A percentile compares a stretch with the other conserved stretches of the same genome.
Conservation (phyloP, 148 eudicot genomes). For the Pharnaceum exiguum region DNA sequence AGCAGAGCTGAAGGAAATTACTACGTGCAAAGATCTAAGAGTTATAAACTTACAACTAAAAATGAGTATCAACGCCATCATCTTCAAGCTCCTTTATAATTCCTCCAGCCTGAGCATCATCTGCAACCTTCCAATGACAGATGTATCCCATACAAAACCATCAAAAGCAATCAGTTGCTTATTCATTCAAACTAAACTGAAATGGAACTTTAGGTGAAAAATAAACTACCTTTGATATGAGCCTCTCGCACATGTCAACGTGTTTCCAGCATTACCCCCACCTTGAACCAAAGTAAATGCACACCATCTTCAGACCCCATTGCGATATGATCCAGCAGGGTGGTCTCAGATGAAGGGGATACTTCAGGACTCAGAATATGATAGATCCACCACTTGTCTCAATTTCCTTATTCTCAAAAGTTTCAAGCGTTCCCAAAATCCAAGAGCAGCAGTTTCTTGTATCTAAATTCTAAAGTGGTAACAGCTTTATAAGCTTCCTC, state of each 20-base stretch:
- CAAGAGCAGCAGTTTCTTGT: too few species aligned
- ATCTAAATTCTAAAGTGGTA: too few species aligned
- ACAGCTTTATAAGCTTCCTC: too few species aligned
- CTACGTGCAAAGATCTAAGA: background rate
- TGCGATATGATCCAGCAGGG: too few species aligned
- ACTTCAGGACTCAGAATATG: too few species aligned
- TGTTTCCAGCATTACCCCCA: conserved; percentile 81
- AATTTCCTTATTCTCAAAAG: too few species aligned
- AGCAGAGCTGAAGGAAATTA: background rate
- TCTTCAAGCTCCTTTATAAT: conserved; percentile 77
- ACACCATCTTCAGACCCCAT: too few species aligned
- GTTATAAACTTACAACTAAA: conserved; percentile 51
- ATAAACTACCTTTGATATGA: conserved; percentile 41
- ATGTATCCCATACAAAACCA: conserved; percentile 7
- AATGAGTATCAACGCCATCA: conserved; percentile 83
- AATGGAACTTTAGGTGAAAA: background rate
- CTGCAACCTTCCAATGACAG: conserved; percentile 57
- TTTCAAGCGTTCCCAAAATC: too few species aligned
- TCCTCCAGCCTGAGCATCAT: conserved; percentile 88
- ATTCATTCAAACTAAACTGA: background rate
- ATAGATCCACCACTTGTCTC: too few species aligned
- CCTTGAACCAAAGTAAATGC: too few species aligned
- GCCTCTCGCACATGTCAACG: conserved; percentile 77
- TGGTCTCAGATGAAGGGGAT: too few species aligned
- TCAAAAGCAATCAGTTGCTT: background rate